These are phyloP conservation scores for Beauveria varroae DNA, from an alignment of 2,329 filamentous ascomycete genomes.

Conservation along the genomic window DNA sequence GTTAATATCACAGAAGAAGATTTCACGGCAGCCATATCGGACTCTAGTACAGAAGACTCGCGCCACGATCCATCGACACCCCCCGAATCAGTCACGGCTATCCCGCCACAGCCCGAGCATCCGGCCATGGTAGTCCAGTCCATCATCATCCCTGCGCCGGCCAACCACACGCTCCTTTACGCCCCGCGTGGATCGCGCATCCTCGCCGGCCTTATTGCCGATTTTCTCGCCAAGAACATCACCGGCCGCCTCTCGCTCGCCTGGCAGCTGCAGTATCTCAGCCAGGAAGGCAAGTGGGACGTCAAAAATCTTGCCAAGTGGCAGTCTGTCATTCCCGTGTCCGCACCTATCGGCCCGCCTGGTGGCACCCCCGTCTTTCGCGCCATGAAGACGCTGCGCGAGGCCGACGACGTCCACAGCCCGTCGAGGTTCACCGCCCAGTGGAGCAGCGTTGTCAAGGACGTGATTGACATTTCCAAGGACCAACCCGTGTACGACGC, in stretches of 20 bases:
- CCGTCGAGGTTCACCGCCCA: conserved; percentile 62
- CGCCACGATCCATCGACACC: conserved; percentile 40
- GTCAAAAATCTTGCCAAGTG: conserved; percentile 94
- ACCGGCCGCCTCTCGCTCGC: conserved; percentile 72
- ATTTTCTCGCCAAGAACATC: conserved; percentile 69
- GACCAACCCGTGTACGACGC: conserved; percentile 88
- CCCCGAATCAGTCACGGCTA: conserved; percentile 29
- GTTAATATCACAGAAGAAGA: conserved; percentile 32
- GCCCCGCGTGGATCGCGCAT: conserved; percentile 66
- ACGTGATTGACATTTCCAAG: conserved; percentile 85
- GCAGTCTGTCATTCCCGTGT: conserved; percentile 72
- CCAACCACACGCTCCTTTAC: conserved; percentile 79
- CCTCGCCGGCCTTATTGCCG: conserved; percentile 72
- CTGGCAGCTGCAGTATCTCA: conserved; percentile 87
- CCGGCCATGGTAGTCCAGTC: conserved; percentile 55
- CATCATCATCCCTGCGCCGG: conserved; percentile 65
- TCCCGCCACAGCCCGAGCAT: conserved; percentile 41
- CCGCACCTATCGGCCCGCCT: conserved; percentile 57
- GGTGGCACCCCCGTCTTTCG: conserved; percentile 56
- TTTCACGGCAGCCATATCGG: conserved; percentile 22
- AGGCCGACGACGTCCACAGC: conserved; percentile 77
- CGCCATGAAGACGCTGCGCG: conserved; percentile 86
- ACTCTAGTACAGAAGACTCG: conserved; percentile 25
- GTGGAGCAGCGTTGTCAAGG: conserved; percentile 61
- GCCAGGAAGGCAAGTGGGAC: conserved; percentile 91